Base-by-base conservation (phyloP, 129 eudicot species). In the Flaveria bidentis region DNA sequence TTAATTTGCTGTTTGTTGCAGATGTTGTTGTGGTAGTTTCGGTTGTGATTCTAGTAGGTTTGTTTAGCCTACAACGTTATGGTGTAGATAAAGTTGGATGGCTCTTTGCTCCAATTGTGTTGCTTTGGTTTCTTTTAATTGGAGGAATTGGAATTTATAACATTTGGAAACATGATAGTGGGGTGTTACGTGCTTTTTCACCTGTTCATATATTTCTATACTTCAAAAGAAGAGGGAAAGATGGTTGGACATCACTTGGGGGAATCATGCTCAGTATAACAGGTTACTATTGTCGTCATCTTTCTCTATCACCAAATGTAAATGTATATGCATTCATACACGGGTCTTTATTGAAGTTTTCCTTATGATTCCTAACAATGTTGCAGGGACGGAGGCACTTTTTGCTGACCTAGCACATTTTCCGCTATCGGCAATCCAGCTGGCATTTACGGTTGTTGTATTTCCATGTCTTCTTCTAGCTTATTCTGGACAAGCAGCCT, bases 401-500 rank as follows among this genome's bases (percentile, higher is more conserved):
- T 93, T 90, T 77, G 98, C 98, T 67, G 98, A 93, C 85, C 92
- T 93, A 73, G 96, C 90, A 16, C 97, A 93, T 88, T 93, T 87
- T 79, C 98, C 98, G 0, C 87, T 93, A 50, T 76, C 92, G 6
- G 98, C 98, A 66, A 67, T 93, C 73, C 98, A 93, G 80, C 91
- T 93, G 58, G 97, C 98, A 61, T 93, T 93, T 65, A 93, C 98
- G 12, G 84, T 81, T 8, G 69, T 93, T 42, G 98, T 93, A 55
- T 93, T 93, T 75, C 98, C 98, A 13, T 88, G 96, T 82, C 98
- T 93, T 86, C 97, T 93, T 78, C 57, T 93, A 78, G 97, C 98
- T 33, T 93, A 93, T 83, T 87, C 88, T 56, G 98, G 98, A 41
- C 98, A 93, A 83, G 98, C 98, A 20, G 98, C 98, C 12, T 93